Evolutionary conservation across 306 rosid species (phyloP), one percentile per base, ranked within the genome.

Genomic region (Castanopsis chinensis): DNA sequence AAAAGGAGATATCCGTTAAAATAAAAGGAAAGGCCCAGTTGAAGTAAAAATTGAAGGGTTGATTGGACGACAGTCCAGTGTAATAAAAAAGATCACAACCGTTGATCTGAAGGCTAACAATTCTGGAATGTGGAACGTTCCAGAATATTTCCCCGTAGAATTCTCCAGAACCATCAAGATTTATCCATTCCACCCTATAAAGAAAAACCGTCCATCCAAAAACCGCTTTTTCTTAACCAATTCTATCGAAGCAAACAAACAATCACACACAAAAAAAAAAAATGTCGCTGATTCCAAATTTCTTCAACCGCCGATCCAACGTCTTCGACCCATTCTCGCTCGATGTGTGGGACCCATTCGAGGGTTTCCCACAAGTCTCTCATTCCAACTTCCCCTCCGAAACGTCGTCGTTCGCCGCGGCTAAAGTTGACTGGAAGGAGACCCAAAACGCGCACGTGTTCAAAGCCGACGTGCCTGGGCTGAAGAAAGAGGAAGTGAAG

Each of bases 401-500:
- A 41, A 37, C 69, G 43, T 9, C 83, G 11, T 77, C 81, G 53
- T 54, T 82, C 30, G 81, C 78, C 7, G 52, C 33, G 3, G 35
- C 75, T 5, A 57, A 27, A 5, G 71, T 81, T 10, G 81, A 85
- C 49, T 78, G 79, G 85, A 81, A 61, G 63, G 85, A 85, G 73
- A 81, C 85, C 0, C 63, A 71, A 11, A 61, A 65, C 6, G 83
- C 83, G 5, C 85, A 85, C 70, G 71, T 85, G 41, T 81, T 81
- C 76, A 81, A 64, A 30, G 83, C 76, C 1, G 83, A 83, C 21
- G 61, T 74, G 61, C 80, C 83, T 0, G 83, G 80, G 19, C 37
- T 79, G 65, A 76, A 72, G 84, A 79, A 79, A 37, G 84, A 84
- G 72, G 78, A 79, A 55, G 81, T 81, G 60, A 85, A 81, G 23